Percentiles rank a stretch among this genome's conserved stretches.
phyloP scores from a whole-genome alignment of 306 rosid genomes.

The Castanea mollissima region DNA sequence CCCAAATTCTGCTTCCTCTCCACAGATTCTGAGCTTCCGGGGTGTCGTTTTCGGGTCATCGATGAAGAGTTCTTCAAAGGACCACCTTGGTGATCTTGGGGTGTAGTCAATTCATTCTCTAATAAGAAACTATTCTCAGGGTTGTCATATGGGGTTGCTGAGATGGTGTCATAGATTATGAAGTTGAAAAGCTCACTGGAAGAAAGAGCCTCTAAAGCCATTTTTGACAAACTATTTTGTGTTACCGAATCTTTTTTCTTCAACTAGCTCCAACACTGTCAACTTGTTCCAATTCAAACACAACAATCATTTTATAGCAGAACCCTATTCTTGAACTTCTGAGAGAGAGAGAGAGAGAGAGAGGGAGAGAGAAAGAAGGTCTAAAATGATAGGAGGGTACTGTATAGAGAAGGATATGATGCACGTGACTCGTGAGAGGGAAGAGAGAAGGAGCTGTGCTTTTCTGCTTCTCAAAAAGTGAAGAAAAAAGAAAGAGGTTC shows the following conservation, averaged over 20 bases:
- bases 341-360: slow-evolving; percentile 14
- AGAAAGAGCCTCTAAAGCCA: slow-evolving; percentile 69
- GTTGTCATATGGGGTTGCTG: slow-evolving; percentile 56
- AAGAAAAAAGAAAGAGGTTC: slow-evolving; percentile 33
- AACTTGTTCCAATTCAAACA: slow-evolving; percentile 1
- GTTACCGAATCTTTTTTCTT: background rate
- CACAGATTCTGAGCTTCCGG: slow-evolving; percentile 10
- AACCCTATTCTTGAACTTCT: slow-evolving; percentile 5
- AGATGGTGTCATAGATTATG: slow-evolving; percentile 76
- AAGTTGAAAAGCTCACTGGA: slow-evolving; percentile 66
- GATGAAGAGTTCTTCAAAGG: background rate
- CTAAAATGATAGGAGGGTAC: slow-evolving; percentile 8
- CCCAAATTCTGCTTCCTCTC: slow-evolving; percentile 18
- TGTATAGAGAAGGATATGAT: slow-evolving; percentile 28
- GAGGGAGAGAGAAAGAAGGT: background rate
- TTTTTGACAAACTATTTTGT: slow-evolving; percentile 8
- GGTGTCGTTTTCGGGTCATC: slow-evolving; percentile 24
- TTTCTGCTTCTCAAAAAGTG: slow-evolving; percentile 49
- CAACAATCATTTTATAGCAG: slow-evolving; percentile 34
- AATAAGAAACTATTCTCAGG: slow-evolving; percentile 32
- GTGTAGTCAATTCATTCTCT: slow-evolving; percentile 19
- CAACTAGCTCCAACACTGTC: background rate
- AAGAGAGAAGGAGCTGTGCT: slow-evolving; percentile 49
- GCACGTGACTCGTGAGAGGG: slow-evolving; percentile 86
- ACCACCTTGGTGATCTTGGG: slow-evolving; percentile 17